These are phyloP conservation scores for Thymus mandschuricus DNA, from an alignment of 257 asterid species.

Conservation along the genomic window DNA sequence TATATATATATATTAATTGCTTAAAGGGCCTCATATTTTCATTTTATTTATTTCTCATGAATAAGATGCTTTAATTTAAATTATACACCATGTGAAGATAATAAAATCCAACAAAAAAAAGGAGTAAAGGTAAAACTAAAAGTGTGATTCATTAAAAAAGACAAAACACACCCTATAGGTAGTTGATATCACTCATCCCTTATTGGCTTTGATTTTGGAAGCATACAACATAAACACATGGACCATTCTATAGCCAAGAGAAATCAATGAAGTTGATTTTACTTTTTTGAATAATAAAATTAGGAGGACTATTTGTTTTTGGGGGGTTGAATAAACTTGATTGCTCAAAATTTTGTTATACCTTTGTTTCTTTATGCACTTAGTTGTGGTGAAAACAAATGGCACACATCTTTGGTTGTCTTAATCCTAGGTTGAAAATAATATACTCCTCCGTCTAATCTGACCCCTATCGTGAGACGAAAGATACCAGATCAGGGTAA, in stretches of 20 bases:
- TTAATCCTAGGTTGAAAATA: background rate
- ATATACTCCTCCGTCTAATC: background rate
- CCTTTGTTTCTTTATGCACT: background rate
- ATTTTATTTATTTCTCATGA: too few species aligned
- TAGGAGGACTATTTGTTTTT: too few species aligned
- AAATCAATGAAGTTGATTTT: background rate
- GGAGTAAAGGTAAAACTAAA: background rate
- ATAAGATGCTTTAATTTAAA: background rate
- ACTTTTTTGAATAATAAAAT: too few species aligned
- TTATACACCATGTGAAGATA: background rate
- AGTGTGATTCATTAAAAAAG: background rate
- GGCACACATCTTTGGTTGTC: constrained; percentile 8
- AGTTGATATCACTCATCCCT: constrained; percentile 20
- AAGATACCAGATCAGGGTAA: too few species aligned
- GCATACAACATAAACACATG: constrained; percentile 26
- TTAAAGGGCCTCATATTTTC: too few species aligned
- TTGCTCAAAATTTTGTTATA: background rate
- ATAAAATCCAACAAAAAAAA: too few species aligned
- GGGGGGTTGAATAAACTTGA: background rate
- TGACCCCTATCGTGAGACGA: too few species aligned
- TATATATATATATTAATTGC: too few species aligned
- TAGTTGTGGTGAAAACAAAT: constrained; percentile 16
- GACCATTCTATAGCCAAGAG: constrained; percentile 16
- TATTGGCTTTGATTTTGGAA: constrained; percentile 34
- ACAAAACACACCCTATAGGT: constrained; percentile 23